Evolutionary conservation across 208 protist species (phyloP).

Genomic region (Phytomonas sp.): DNA sequence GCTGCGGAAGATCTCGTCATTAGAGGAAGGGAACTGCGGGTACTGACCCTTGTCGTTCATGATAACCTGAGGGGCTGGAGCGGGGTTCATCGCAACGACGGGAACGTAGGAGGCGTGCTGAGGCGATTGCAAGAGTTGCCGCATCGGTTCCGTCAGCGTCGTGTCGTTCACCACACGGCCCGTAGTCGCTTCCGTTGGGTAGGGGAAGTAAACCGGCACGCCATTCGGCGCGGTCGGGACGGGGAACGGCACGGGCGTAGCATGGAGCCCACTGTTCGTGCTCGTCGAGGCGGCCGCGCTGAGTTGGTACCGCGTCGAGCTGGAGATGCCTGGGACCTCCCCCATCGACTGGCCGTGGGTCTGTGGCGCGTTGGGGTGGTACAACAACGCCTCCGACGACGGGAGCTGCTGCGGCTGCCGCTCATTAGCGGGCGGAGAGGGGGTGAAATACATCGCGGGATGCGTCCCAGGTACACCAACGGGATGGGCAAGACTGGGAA

Average conservation of each 20-base stretch:
- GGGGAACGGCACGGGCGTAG: no score
- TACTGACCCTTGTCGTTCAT: neutral
- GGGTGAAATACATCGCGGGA: neutral
- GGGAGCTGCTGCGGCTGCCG: no score
- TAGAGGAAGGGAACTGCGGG: conserved; percentile 6
- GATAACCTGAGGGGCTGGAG: no score
- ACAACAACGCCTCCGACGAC: neutral
- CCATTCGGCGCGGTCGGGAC: no score
- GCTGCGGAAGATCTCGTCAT: conserved; percentile 43
- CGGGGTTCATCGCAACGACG: no score
- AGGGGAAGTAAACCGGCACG: neutral
- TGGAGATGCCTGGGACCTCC: neutral
- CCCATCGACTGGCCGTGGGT: neutral
- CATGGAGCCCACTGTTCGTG: neutral
- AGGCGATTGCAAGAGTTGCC: no score
- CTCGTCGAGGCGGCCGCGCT: neutral
- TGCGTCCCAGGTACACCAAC: no score
- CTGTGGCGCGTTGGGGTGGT: neutral
- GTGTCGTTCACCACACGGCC: no score
- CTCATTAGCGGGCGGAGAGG: neutral
- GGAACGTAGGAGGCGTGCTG: no score
- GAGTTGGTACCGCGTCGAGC: neutral
- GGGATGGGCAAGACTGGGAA: neutral
- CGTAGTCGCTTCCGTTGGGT: no score
- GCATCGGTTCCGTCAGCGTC: no score